These are phyloP conservation scores for Fusarium verticillioides DNA, from an alignment of 2,329 filamentous ascomycete genomes.

Conservation along the genomic window DNA sequence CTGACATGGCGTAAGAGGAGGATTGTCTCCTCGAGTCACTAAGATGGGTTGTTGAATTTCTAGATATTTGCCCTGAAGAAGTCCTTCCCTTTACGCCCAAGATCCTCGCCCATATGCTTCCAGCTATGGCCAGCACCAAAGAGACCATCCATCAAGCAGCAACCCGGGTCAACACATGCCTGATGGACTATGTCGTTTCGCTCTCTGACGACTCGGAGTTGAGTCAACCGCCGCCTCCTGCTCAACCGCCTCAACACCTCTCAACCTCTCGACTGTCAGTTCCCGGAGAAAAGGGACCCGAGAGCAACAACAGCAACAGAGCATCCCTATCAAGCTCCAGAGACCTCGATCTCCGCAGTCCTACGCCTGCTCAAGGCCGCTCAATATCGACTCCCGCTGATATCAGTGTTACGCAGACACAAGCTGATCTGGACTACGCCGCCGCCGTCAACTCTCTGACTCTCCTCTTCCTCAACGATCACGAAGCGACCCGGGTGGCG, in stretches of 20 bases:
- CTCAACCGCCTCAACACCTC: conserved; percentile 43
- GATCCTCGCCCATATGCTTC: conserved; percentile 89
- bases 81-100: conserved; percentile 95
- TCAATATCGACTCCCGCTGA: conserved; percentile 58
- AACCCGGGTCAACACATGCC: conserved; percentile 85
- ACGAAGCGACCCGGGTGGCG: conserved; percentile 93
- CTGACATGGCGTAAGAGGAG: conserved; percentile 70
- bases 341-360: conserved; percentile 64
- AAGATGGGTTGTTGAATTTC: conserved; percentile 94
- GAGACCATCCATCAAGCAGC: conserved; percentile 91
- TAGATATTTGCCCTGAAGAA: conserved; percentile 97
- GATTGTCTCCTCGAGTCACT: conserved; percentile 91
- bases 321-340: conserved; percentile 64
- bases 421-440: conserved; percentile 90
- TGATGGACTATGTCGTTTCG: conserved; percentile 95
- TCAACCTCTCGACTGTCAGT: conserved; percentile 57
- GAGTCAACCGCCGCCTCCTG: conserved; percentile 37
- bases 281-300: conserved; percentile 55
- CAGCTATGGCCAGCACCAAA: conserved; percentile 91
- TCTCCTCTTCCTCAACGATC: conserved; percentile 92
- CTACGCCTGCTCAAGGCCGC: conserved; percentile 62
- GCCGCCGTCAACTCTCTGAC: conserved; percentile 94
- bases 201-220: conserved; percentile 75
- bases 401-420: conserved; percentile 57
- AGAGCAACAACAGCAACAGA: conserved; percentile 61